Evolutionary conservation across 2,329 filamentous ascomycete species (phyloP).

Genomic region (Exophiala mesophila): DNA sequence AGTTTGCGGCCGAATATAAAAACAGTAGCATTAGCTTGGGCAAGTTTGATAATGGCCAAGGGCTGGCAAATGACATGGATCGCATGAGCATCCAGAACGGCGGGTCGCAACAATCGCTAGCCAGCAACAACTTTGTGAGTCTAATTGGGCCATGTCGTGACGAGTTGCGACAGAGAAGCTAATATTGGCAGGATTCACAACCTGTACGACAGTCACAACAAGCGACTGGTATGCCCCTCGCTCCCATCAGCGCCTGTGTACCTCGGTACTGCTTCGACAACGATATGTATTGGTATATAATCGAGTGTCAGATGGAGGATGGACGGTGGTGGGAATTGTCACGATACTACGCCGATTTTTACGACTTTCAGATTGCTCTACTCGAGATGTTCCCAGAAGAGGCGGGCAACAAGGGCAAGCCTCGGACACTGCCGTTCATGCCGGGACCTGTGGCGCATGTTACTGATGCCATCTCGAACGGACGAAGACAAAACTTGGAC

Average conservation of each 20-base stretch:
- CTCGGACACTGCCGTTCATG: slow-evolving; percentile 90
- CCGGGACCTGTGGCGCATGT: slow-evolving; percentile 96
- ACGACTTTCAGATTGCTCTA: slow-evolving; percentile 95
- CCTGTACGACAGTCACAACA: slow-evolving; percentile 42
- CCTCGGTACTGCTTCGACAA: slow-evolving; percentile 93
- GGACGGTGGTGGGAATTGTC: slow-evolving; percentile 89
- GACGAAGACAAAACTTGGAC: slow-evolving; percentile 84
- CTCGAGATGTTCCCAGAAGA: slow-evolving; percentile 88
- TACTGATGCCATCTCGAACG: slow-evolving; percentile 95
- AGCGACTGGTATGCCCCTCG: slow-evolving; percentile 53
- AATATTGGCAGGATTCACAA: slow-evolving; percentile 29
- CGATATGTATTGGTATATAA: slow-evolving; percentile 98
- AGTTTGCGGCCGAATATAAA: slow-evolving; percentile 98
- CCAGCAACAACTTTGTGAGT: slow-evolving; percentile 22
- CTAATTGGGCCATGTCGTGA: slow-evolving; percentile 24
- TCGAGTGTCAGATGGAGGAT: slow-evolving; percentile 86
- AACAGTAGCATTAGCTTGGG: slow-evolving; percentile 96
- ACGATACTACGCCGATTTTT: slow-evolving; percentile 96
- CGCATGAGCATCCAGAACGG: slow-evolving; percentile 67
- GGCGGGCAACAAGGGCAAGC: slow-evolving; percentile 77
- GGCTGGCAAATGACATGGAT: slow-evolving; percentile 67
- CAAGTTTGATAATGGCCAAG: slow-evolving; percentile 63
- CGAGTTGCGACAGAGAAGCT: slow-evolving; percentile 31
- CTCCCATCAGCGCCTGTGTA: slow-evolving; percentile 77
- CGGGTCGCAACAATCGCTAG: slow-evolving; percentile 20